Evolutionary conservation across 1,139 yeast genomes (phyloP).

Genomic region (Yamadazyma spencermartinsiae): DNA sequence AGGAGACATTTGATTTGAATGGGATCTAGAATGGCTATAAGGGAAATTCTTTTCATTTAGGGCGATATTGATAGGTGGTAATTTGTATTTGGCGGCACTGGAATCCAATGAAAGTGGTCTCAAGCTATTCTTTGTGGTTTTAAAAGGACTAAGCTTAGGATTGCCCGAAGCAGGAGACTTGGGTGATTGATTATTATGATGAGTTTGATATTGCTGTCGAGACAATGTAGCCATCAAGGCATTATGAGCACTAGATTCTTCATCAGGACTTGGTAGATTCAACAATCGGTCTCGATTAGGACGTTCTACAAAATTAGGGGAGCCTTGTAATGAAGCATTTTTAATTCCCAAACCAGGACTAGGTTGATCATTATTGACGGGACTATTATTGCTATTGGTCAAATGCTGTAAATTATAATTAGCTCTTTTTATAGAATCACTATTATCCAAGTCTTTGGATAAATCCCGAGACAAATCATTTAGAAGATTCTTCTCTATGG

Average conservation of each 20-base stretch:
- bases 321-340: conserved; percentile 20
- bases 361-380: conserved; percentile 1
- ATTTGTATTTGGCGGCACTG: conserved; percentile 14
- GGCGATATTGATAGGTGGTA: conserved; percentile 39
- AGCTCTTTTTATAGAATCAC: conserved; percentile 20
- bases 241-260: conserved; percentile 45
- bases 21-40: conserved; percentile 3
- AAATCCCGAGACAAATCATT: conserved; percentile 7
- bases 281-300: conserved; percentile 11
- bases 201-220: conserved; percentile 20
- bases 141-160: conserved; percentile 2
- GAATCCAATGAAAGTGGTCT: conserved; percentile 11
- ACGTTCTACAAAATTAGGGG: conserved; percentile 23
- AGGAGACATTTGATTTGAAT: background rate
- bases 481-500: conserved; percentile 13
- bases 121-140: conserved; percentile 1
- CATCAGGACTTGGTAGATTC: conserved; percentile 34
- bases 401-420: conserved; percentile 42
- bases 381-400: conserved; percentile 8
- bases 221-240: conserved; percentile 45
- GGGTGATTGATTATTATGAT: background rate
- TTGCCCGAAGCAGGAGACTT: background rate
- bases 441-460: conserved; percentile 5
- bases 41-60: conserved; percentile 8
- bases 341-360: background rate